These are phyloP conservation scores for Alternaria brassicae DNA, from an alignment of 2,329 filamentous ascomycete genomes.

Conservation along the genomic window DNA sequence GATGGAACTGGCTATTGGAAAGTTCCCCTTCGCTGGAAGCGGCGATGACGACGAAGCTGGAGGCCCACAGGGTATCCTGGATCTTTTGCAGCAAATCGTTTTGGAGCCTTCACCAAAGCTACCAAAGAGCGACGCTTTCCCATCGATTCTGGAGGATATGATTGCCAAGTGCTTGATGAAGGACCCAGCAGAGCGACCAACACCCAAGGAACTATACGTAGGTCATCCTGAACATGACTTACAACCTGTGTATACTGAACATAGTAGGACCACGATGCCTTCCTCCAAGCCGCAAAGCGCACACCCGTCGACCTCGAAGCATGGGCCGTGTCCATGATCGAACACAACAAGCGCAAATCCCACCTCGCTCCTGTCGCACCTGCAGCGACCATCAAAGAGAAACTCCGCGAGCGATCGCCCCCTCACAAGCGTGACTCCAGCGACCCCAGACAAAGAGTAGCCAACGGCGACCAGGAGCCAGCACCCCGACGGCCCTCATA, in stretches of 20 bases:
- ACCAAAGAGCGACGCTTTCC: slow-evolving; percentile 97
- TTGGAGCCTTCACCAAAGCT: slow-evolving; percentile 92
- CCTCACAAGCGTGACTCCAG: slow-evolving; percentile 34
- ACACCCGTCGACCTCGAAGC: slow-evolving; percentile 92
- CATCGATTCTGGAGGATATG: slow-evolving; percentile 92
- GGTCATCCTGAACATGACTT: slow-evolving; percentile 44
- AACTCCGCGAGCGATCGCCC: slow-evolving; percentile 47
- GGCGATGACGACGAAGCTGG: slow-evolving; percentile 72
- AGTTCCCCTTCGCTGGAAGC: slow-evolving; percentile 93
- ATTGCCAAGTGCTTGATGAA: slow-evolving; percentile 95
- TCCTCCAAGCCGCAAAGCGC: slow-evolving; percentile 94
- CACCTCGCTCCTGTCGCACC: slow-evolving; percentile 85
- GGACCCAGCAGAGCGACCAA: slow-evolving; percentile 85
- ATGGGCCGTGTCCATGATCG: slow-evolving; percentile 94
- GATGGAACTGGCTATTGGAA: slow-evolving; percentile 97
- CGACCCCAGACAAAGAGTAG: slow-evolving; percentile 33
- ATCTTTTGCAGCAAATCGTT: slow-evolving; percentile 95
- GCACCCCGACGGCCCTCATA: slow-evolving; percentile 50
- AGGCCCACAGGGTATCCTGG: slow-evolving; percentile 89
- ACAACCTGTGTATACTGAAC: slow-evolving; percentile 21
- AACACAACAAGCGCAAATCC: slow-evolving; percentile 93
- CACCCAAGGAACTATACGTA: slow-evolving; percentile 91
- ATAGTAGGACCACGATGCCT: slow-evolving; percentile 84
- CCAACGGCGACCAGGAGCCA: slow-evolving; percentile 33
- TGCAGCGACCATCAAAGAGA: slow-evolving; percentile 59